Percentiles rank a stretch among this genome's conserved stretches.
Evolutionary conservation across 2,329 filamentous ascomycete genomes (phyloP).

Genomic region (Beauveria australis): DNA sequence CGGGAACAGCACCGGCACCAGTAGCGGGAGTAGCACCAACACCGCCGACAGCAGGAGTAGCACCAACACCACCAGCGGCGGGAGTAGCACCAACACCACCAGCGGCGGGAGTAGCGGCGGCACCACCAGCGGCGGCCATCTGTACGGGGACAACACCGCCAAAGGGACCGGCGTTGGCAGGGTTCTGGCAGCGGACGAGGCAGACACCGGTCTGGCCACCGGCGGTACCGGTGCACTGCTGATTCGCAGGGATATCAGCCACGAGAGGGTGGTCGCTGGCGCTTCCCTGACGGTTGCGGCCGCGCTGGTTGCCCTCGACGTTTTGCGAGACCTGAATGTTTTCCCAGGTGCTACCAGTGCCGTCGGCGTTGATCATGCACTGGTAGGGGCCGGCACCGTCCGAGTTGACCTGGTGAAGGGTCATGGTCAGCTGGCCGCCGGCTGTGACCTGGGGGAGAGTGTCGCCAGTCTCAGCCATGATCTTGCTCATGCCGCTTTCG

Average conservation of each 20-base stretch:
- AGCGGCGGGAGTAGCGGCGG: conserved; percentile 12
- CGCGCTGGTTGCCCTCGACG: conserved; percentile 20
- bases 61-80: neutral
- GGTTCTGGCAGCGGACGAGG: conserved; percentile 56
- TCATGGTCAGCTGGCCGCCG: conserved; percentile 52
- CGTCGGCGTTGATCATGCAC: conserved; percentile 56
- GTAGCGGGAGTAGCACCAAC: neutral
- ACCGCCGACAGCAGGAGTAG: neutral
- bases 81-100: neutral
- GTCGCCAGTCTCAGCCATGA: conserved; percentile 49
- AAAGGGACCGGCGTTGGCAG: conserved; percentile 52
- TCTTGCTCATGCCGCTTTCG: conserved; percentile 46
- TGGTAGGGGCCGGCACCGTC: conserved; percentile 59
- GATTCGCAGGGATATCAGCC: conserved; percentile 46
- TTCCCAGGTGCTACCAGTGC: conserved; percentile 44
- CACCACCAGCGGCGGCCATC: conserved; percentile 21
- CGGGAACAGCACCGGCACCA: neutral
- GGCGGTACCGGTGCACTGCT: conserved; percentile 51
- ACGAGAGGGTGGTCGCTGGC: conserved; percentile 41
- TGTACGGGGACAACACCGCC: conserved; percentile 53
- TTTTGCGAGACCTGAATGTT: conserved; percentile 43
- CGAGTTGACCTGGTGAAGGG: conserved; percentile 58
- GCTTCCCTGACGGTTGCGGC: conserved; percentile 35
- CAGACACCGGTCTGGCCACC: conserved; percentile 52
- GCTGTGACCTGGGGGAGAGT: conserved; percentile 49